Conservation (phyloP, 805 yeast genomes). For the Yarrowia keelungensis region DNA sequence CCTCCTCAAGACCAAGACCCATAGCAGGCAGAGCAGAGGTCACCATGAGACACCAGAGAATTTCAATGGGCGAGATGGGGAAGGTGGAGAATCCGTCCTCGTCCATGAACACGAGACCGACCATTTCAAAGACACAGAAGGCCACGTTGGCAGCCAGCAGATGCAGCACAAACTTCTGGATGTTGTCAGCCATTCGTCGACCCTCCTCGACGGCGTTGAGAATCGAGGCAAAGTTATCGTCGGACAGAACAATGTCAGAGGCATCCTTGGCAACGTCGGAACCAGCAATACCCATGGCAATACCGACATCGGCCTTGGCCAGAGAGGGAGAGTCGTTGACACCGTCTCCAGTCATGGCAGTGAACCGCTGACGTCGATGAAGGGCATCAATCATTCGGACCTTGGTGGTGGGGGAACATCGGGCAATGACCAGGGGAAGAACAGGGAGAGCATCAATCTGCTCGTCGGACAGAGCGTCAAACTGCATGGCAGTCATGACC, state of each 20-base stretch:
- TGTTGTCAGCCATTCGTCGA: slow-evolving; percentile 77
- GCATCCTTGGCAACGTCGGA: slow-evolving; percentile 88
- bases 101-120: slow-evolving; percentile 77
- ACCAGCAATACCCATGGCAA: slow-evolving; percentile 84
- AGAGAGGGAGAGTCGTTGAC: slow-evolving; percentile 82
- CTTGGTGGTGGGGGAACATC: slow-evolving; percentile 84
- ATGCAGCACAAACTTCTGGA: slow-evolving; percentile 79
- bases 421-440: slow-evolving; percentile 77
- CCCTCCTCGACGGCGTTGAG: slow-evolving; percentile 84
- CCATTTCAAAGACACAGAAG: slow-evolving; percentile 69
- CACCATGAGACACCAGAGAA: slow-evolving; percentile 77
- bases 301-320: slow-evolving; percentile 80
- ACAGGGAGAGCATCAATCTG: slow-evolving; percentile 68
- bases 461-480: slow-evolving; percentile 66
- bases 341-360: slow-evolving; percentile 88
- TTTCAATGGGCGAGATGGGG: slow-evolving; percentile 81
- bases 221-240: slow-evolving; percentile 81
- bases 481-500: slow-evolving; percentile 79
- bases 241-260: slow-evolving; percentile 75
- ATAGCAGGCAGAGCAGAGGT: slow-evolving; percentile 85
- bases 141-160: slow-evolving; percentile 75
- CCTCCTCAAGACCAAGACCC: slow-evolving; percentile 77
- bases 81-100: slow-evolving; percentile 71
- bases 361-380: slow-evolving; percentile 65
- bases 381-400: slow-evolving; percentile 81